These are phyloP conservation scores for Zoysia japonica DNA, from an alignment of 176 grass and related monocot genomes.

Conservation along the genomic window DNA sequence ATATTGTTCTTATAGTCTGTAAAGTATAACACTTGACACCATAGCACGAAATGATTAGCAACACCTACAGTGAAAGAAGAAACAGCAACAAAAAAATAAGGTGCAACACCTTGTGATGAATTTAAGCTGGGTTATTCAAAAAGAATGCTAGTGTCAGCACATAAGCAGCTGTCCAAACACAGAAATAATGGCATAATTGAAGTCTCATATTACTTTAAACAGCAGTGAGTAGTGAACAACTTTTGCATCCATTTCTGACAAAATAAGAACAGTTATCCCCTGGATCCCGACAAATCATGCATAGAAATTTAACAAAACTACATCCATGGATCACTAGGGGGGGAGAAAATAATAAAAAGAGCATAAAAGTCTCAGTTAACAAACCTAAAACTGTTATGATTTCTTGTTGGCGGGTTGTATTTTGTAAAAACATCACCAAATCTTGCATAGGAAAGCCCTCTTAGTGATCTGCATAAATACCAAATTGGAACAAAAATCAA, in stretches of 20 bases:
- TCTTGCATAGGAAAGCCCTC: constrained; percentile 82
- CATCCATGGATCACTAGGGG: too few species aligned
- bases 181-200: constrained; percentile 24
- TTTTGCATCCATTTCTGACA: constrained; percentile 11
- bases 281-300: background rate
- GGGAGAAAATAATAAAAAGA: too few species aligned
- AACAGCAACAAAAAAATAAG: constrained; percentile 12
- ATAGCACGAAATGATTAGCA: background rate
- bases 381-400: constrained; percentile 73
- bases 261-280: background rate
- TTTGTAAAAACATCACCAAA: constrained; percentile 97
- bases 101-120: constrained; percentile 7
- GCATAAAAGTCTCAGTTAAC: constrained; percentile 20
- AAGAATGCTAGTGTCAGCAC: background rate
- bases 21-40: background rate
- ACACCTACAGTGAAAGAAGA: constrained; percentile 13
- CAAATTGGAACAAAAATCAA: constrained; percentile 27
- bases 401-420: constrained; percentile 70
- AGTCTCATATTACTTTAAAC: constrained; percentile 17
- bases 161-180: constrained; percentile 17
- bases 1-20: constrained; percentile 14
- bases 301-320: too few species aligned
- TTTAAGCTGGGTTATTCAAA: constrained; percentile 9
- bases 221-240: constrained; percentile 19
- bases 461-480: constrained; percentile 65